Evolutionary conservation across 257 asterid genomes (phyloP).

Genomic region (Solanum bulbocastanum): DNA sequence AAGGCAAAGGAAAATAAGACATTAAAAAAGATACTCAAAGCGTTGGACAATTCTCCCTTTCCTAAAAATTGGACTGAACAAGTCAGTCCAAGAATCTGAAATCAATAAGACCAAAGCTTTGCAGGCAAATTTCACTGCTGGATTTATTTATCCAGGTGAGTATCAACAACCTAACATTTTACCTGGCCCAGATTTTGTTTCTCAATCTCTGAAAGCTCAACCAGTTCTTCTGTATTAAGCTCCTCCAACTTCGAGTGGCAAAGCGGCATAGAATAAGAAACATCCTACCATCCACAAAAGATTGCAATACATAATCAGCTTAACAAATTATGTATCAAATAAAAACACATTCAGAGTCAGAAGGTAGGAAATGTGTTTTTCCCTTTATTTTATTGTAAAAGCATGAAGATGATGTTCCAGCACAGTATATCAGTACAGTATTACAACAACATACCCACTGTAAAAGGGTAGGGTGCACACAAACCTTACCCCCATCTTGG

Average conservation of each 20-base stretch:
- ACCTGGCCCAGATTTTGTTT: constrained; percentile 79
- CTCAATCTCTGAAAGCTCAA: constrained; percentile 68
- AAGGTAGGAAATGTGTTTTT: not conserved
- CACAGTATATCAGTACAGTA: not conserved
- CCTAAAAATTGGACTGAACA: not conserved
- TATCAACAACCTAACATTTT: not conserved
- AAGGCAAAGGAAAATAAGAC: not conserved
- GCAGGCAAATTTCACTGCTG: not conserved
- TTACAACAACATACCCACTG: not conserved
- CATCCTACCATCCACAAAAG: constrained; percentile 35
- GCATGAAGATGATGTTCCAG: not conserved
- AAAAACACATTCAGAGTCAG: not conserved
- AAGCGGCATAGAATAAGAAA: constrained; percentile 86
- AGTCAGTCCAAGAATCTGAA: not conserved
- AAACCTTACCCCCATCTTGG: not conserved
- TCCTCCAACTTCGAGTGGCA: constrained; percentile 69
- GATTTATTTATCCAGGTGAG: not conserved
- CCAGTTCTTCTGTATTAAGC: constrained; percentile 64
- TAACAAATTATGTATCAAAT: constrained; percentile 4
- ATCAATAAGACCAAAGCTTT: not conserved
- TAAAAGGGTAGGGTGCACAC: not conserved
- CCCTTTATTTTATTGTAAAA: not conserved
- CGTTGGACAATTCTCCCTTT: not conserved
- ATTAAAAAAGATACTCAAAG: not conserved
- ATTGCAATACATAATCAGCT: constrained; percentile 2